Percentiles rank a stretch among this genome's conserved stretches.
phyloP scores from a whole-genome alignment of 805 yeast species.

The Vanderwaltozyma tropicalis region DNA sequence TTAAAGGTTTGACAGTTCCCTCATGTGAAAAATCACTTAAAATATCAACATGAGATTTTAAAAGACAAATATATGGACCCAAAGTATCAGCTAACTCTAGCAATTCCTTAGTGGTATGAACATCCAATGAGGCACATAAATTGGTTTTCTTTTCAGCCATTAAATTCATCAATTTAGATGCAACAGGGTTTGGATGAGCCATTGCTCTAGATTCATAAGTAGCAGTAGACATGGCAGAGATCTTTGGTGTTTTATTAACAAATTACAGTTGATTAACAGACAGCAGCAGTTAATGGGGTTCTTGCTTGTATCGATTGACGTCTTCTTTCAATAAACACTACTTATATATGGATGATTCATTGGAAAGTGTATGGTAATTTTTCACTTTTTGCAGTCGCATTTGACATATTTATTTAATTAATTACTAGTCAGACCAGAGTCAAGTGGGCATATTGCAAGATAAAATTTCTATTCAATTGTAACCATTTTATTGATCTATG shows the following conservation, averaged over 20 bases:
- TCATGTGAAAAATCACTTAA: conserved; percentile 81
- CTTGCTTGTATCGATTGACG: too few species aligned
- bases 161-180: conserved; percentile 56
- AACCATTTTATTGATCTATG: too few species aligned
- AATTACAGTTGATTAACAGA: too few species aligned
- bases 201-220: conserved; percentile 63
- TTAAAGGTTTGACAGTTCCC: conserved; percentile 64
- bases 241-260: background rate
- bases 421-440: too few species aligned
- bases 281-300: too few species aligned
- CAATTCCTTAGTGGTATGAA: conserved; percentile 67
- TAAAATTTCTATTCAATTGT: too few species aligned
- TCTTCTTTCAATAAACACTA: too few species aligned
- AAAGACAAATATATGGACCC: conserved; percentile 86
- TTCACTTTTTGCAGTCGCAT: too few species aligned
- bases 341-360: too few species aligned
- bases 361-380: too few species aligned
- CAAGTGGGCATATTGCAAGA: too few species aligned
- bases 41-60: conserved; percentile 91
- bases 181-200: conserved; percentile 67
- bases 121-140: conserved; percentile 91
- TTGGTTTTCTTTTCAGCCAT: conserved; percentile 79
- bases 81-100: conserved; percentile 60
- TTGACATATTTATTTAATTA: too few species aligned
- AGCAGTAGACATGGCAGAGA: conserved; percentile 16